Evolutionary conservation across 1,284 basidiomycete species (phyloP).

Genomic region (Chiua sp.): DNA sequence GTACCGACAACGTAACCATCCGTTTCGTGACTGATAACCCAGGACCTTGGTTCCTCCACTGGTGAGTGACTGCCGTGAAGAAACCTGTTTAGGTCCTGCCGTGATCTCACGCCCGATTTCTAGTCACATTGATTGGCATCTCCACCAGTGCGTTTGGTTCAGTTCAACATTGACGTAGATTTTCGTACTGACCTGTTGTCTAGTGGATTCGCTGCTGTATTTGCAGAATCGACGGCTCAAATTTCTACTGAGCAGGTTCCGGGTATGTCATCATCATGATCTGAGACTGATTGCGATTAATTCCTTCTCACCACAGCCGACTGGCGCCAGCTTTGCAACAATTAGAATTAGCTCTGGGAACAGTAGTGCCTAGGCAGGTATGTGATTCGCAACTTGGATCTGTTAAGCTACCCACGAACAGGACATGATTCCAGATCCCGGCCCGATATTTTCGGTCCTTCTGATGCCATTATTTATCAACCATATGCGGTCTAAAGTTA

Average conservation of each 20-base stretch:
- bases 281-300: neutral
- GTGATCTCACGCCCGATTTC: neutral
- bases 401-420: too few species aligned
- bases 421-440: neutral
- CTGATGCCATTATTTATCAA: too few species aligned
- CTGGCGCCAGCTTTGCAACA: neutral
- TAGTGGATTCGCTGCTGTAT: neutral
- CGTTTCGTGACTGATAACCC: neutral
- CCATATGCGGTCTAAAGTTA: neutral
- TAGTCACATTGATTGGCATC: neutral
- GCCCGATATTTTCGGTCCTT: neutral
- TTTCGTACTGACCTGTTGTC: too few species aligned
- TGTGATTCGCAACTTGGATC: too few species aligned
- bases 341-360: too few species aligned
- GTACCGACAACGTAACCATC: neutral
- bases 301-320: neutral
- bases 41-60: neutral
- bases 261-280: neutral
- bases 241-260: neutral
- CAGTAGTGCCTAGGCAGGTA: too few species aligned
- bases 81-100: neutral
- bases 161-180: neutral
- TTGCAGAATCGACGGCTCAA: neutral
- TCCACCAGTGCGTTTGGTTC: neutral
- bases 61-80: neutral